Percentiles rank a stretch among this genome's conserved stretches.
phyloP scores from a whole-genome alignment of 129 eudicot species.

The Centella asiatica region DNA sequence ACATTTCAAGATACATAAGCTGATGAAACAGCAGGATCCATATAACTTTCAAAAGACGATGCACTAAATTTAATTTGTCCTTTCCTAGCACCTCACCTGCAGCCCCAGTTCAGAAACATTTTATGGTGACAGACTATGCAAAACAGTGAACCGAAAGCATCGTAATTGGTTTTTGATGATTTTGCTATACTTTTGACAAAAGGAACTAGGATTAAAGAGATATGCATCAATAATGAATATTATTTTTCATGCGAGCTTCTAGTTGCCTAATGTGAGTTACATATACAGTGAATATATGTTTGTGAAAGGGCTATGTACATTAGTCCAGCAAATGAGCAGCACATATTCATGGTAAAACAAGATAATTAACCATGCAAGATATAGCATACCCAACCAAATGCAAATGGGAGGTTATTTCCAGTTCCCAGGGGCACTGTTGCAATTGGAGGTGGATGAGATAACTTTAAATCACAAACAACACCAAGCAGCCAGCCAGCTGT shows the following conservation, averaged over 20 bases:
- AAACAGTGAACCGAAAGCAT: too few species aligned
- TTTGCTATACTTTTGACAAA: background rate
- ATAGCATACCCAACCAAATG: constrained; percentile 89
- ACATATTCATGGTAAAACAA: background rate
- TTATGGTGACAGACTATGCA: background rate
- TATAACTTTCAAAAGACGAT: background rate
- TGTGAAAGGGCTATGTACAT: background rate
- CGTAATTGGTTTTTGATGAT: too few species aligned
- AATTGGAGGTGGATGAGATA: constrained; percentile 75
- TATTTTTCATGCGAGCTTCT: background rate
- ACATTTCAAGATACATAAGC: constrained; percentile 3
- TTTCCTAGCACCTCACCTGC: background rate
- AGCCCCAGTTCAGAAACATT: background rate
- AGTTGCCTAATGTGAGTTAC: background rate
- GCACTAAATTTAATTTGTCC: background rate
- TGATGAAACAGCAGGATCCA: background rate
- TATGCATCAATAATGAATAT: background rate
- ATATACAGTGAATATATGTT: background rate
- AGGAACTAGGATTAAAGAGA: background rate
- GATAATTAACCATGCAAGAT: constrained; percentile 2
- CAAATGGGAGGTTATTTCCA: constrained; percentile 92
- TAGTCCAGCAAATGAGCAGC: background rate
- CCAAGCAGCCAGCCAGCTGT: constrained; percentile 98
- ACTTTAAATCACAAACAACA: constrained; percentile 74
- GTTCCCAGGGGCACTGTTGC: constrained; percentile 94